Base-by-base conservation (phyloP, 1,284 basidiomycete species). In the Kalmanozyma brasiliensis region DNA sequence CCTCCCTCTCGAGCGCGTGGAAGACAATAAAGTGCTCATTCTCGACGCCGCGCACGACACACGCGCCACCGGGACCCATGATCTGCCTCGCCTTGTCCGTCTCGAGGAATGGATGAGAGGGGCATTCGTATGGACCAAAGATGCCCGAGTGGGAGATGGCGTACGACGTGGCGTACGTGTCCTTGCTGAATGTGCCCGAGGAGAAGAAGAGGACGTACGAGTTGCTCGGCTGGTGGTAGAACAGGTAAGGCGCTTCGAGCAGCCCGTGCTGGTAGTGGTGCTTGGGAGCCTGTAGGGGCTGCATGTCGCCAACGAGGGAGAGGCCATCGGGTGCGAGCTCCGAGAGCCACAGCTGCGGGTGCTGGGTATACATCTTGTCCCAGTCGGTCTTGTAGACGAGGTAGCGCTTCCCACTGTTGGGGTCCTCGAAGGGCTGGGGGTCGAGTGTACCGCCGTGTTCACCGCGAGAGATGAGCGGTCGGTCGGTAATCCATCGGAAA, bases 161-260 rank as follows among this genome's bases (percentile, higher is more conserved):
- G 35, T 56, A 73, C 1, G 65, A 72, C 5, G 73, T 77, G 14
- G 69, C 74, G 37, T 77, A 77, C 16, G 62, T 58, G 20, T 56
- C 55, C 5, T 72, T 74, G 37, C 59, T 59, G 45, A 70, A 77
- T 3, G 72, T 73, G 20, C 74, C 74, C 3, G 58, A 60, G 14
- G 72, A 73, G 55, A 70, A 77, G 55, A 77, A 77, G 46, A 75
- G 75, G 37, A 66, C 46, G 51, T 77, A 77, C 26, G 69, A 52
- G n/a, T 62, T 51, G 47, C 51, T 65, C 4, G 58, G 49, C 2
- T 41, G 24, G 36, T 75, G 73, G 45, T 68, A 60, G 38, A 62
- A 48, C 24, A 77, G 64, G 52, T 77, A 77, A 1, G 75, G 75
- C 3, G 73, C 73, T 52, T 77, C 73, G 38, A 77, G 42, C 5